A percentile compares a stretch with the other conserved stretches of the same genome.
These are phyloP conservation scores for Aspergillus affinis DNA, from an alignment of 495 filamentous ascomycete species.

Conservation along the genomic window DNA sequence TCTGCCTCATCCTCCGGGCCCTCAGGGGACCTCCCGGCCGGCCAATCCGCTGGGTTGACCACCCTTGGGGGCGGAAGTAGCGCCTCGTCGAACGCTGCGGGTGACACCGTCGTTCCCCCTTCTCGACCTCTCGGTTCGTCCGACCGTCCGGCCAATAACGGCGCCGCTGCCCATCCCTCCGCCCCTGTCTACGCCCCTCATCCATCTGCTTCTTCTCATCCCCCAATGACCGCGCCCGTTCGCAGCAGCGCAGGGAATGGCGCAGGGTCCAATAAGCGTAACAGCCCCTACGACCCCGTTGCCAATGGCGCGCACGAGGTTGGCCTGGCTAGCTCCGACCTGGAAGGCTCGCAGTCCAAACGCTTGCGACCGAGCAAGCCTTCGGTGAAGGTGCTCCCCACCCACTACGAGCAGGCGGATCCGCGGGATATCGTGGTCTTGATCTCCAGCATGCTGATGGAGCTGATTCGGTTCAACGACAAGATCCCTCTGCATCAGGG, in stretches of 20 bases:
- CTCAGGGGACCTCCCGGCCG: conserved; percentile 38
- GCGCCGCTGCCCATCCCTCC: conserved; percentile 22
- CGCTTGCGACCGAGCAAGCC: conserved; percentile 54
- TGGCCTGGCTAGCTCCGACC: conserved; percentile 48
- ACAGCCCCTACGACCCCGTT: conserved; percentile 34
- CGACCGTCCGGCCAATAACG: conserved; percentile 21
- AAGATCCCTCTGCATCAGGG: conserved; percentile 79
- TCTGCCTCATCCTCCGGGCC: conserved; percentile 31
- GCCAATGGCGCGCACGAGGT: conserved; percentile 39
- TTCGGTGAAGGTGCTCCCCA: conserved; percentile 69
- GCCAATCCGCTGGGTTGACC: conserved; percentile 36
- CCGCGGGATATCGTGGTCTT: conserved; percentile 82
- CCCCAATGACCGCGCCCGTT: conserved; percentile 39
- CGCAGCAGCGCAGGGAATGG: conserved; percentile 11
- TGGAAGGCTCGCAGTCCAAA: conserved; percentile 52
- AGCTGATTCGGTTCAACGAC: conserved; percentile 92
- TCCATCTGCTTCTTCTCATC: conserved; percentile 27
- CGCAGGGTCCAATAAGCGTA: conserved; percentile 43
- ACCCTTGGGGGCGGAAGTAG: conserved; percentile 30
- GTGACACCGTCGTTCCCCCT: conserved; percentile 36
- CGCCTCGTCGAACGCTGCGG: conserved; percentile 23
- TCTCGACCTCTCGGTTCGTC: conserved; percentile 19
- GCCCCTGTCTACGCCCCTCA: conserved; percentile 24
- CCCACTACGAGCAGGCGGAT: conserved; percentile 73
- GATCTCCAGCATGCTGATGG: conserved; percentile 92